Base-by-base conservation (phyloP, 768 basidiomycete genomes). In the Leucocoprinus leucothites region DNA sequence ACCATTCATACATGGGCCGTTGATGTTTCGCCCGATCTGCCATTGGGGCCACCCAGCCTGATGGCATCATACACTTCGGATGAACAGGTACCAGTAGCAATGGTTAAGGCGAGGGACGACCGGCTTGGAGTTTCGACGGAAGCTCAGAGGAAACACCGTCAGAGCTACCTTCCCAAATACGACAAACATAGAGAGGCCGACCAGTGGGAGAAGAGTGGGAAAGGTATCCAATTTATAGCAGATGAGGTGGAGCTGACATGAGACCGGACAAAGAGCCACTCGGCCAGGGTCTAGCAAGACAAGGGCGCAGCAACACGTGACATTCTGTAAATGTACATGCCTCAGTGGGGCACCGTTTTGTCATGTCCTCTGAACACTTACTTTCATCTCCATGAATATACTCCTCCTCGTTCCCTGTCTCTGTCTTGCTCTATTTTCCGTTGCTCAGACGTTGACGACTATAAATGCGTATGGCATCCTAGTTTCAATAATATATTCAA, bases 391-490 rank as follows among this genome's bases (percentile, higher is more conserved):
- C 60, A 63, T 67, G 65, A 55, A 57, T 18, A n/a, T 60, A 38
- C 24, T 66, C 49, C 48, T 53, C 54, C 53, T 61, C 36, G 9
- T 61, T 58, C 21, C 43, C 47, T 56, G 38, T 21, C 51, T 62
- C 43, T 53, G 68, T 34, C 48, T 68, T 45, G 48, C 60, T 38
- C 48, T 57, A 22, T 41, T 66, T 3, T 43, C 64, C 26, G 41
- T 61, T 26, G 65, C 59, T 9, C 34, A 69, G 55, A 77, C 79
- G 34, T 84, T 85, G 71, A 78, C 77, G 0, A 57, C 50, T 2
- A 34, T 67, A 28, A 69, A 84, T 61, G 63, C 49, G 84, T 85
- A 66, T 53, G 82, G 14, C 13, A 25, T 5, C 13, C 26, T 46
- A 9, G 26, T 34, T 48, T 26, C 22, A 35, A 11, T 36, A 21